Conservation (phyloP, 2,329 filamentous ascomycete genomes). For the Fusarium verticillioides region DNA sequence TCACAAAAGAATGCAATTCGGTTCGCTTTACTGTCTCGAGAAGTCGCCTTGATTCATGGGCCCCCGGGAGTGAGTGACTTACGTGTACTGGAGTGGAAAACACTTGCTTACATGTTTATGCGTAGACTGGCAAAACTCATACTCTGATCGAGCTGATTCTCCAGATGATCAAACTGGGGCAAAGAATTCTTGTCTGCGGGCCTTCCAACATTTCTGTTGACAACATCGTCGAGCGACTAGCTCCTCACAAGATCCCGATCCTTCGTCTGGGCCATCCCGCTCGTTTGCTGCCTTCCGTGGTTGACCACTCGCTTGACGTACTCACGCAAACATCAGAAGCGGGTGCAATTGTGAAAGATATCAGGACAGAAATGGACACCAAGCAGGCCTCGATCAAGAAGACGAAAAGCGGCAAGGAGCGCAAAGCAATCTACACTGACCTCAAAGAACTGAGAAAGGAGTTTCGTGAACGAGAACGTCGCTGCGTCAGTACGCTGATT, state of each 20-base stretch:
- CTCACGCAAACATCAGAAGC: constrained; percentile 92
- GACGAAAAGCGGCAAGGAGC: constrained; percentile 81
- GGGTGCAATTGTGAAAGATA: constrained; percentile 87
- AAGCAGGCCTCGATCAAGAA: constrained; percentile 92
- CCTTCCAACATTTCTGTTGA: constrained; percentile 98
- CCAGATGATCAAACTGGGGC: constrained; percentile 80
- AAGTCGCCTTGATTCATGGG: constrained; percentile 91
- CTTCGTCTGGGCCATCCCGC: constrained; percentile 93
- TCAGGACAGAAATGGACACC: constrained; percentile 90
- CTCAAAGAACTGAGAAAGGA: constrained; percentile 88
- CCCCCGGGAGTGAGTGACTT: constrained; percentile 77
- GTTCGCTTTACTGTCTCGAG: constrained; percentile 85
- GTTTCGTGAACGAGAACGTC: constrained; percentile 84
- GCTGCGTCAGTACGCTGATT: constrained; percentile 82
- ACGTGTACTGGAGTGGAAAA: neutral
- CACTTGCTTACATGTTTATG: constrained; percentile 4
- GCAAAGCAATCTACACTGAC: constrained; percentile 84
- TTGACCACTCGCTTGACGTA: constrained; percentile 91
- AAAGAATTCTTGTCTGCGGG: constrained; percentile 89
- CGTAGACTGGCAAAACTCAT: constrained; percentile 91
- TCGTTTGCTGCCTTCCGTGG: constrained; percentile 84
- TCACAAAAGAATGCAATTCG: constrained; percentile 75
- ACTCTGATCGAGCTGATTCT: constrained; percentile 94
- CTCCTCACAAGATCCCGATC: constrained; percentile 85
- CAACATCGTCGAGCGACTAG: constrained; percentile 94